These are phyloP conservation scores for Achlya hypogyna DNA, from an alignment of 352 stramenopile species.

Conservation along the genomic window DNA sequence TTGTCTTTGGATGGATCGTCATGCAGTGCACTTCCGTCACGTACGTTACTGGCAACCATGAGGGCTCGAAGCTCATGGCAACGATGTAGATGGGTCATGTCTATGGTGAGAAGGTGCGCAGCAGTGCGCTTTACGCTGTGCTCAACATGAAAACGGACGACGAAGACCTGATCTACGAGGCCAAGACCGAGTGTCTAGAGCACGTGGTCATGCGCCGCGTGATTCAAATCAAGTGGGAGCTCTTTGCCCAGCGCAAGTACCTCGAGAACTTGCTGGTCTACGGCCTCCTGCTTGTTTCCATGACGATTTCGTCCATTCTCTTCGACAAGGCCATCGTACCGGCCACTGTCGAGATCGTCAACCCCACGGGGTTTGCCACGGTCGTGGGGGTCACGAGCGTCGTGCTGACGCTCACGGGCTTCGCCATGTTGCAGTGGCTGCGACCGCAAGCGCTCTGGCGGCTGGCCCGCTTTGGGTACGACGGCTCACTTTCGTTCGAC, in stretches of 20 bases:
- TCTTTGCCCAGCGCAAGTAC: slow-evolving; percentile 20
- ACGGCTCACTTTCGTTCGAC: neutral
- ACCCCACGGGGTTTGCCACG: neutral
- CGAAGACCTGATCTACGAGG: neutral
- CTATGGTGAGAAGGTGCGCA: neutral
- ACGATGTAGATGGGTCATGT: neutral
- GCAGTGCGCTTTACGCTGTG: neutral
- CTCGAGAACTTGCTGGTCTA: slow-evolving; percentile 9
- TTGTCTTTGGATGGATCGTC: slow-evolving; percentile 9
- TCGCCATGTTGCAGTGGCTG: slow-evolving; percentile 4
- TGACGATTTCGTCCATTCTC: slow-evolving; percentile 8
- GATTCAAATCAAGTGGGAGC: slow-evolving; percentile 15
- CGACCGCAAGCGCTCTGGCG: neutral
- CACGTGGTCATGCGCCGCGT: slow-evolving; percentile 15
- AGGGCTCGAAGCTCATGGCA: neutral
- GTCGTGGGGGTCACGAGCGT: neutral
- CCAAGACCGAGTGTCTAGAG: neutral
- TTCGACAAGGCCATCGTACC: slow-evolving; percentile 5
- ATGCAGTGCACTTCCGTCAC: neutral
- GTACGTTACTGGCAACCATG: neutral
- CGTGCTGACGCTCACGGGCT: neutral
- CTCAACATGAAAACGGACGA: slow-evolving; percentile 16
- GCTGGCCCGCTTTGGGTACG: neutral
- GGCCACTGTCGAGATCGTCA: neutral
- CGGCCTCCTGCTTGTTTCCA: neutral